These are phyloP conservation scores for Pseudogymnoascus sp. DNA, from an alignment of 2,329 filamentous ascomycete genomes.

Conservation along the genomic window DNA sequence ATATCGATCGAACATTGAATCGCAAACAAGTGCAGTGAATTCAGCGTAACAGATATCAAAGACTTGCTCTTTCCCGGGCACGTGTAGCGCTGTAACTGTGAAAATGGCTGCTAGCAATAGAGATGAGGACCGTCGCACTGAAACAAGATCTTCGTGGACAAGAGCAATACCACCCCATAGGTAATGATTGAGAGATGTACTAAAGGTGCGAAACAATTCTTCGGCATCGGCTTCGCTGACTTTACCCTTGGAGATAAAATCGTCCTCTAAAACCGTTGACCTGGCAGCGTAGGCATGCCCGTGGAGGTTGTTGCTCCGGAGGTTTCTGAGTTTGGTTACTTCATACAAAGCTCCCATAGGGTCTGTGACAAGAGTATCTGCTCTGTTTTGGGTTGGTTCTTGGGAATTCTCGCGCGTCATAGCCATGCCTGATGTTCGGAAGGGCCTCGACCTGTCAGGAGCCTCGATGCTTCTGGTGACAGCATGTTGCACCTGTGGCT, in stretches of 20 bases:
- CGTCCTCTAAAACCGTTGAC: constrained; percentile 29
- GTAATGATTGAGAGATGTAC: constrained; percentile 40
- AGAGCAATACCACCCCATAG: constrained; percentile 44
- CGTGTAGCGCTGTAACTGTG: constrained; percentile 50
- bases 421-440: constrained; percentile 30
- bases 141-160: constrained; percentile 38
- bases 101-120: constrained; percentile 48
- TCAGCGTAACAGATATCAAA: constrained; percentile 49
- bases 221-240: constrained; percentile 39
- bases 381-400: constrained; percentile 24
- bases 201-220: constrained; percentile 39
- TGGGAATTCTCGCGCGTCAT: constrained; percentile 36
- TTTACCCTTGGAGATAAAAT: constrained; percentile 41
- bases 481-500: constrained; percentile 11
- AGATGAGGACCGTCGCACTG: constrained; percentile 46
- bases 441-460: constrained; percentile 18
- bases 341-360: constrained; percentile 46
- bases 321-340: constrained; percentile 39
- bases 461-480: not conserved
- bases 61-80: constrained; percentile 42
- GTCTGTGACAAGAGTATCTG: constrained; percentile 24
- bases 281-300: constrained; percentile 26
- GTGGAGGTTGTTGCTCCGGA: constrained; percentile 28
- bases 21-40: constrained; percentile 47
- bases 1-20: constrained; percentile 48